Percentiles rank a stretch among this genome's conserved stretches.
phyloP scores from a whole-genome alignment of 805 yeast species.

The Scheffersomyces lignosus region DNA sequence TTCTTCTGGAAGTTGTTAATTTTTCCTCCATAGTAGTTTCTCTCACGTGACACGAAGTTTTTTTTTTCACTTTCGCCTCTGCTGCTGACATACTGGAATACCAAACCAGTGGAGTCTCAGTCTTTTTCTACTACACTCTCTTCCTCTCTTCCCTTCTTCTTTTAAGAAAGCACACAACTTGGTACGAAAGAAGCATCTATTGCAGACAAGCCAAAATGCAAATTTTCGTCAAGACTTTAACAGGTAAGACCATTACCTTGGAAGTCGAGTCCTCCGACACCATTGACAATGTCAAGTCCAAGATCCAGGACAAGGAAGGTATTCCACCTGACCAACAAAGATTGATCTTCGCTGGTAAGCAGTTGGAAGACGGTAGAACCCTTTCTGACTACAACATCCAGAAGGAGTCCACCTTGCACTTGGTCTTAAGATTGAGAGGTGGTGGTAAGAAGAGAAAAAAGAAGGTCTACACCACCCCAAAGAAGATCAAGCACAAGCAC shows the following conservation, averaged over 20 bases:
- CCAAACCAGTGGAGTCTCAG: no score
- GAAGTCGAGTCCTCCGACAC: constrained; percentile 99
- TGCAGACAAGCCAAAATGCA: constrained; percentile 62
- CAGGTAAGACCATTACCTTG: constrained; percentile 98
- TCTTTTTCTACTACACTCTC: no score
- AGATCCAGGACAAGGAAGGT: constrained; percentile 99
- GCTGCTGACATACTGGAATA: no score
- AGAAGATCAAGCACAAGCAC: constrained; percentile 99
- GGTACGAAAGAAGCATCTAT: constrained; percentile 52
- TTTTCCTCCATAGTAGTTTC: no score
- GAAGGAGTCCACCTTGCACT: constrained; percentile 97
- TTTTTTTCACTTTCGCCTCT: no score
- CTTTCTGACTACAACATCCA: constrained; percentile 99
- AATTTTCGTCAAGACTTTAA: constrained; percentile 98
- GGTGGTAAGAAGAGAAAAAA: constrained; percentile 99
- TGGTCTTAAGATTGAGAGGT: constrained; percentile 98
- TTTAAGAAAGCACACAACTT: constrained; percentile 4
- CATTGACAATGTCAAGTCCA: constrained; percentile 97
- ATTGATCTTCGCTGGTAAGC: constrained; percentile 99
- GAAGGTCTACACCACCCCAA: constrained; percentile 99
- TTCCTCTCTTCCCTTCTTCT: not conserved
- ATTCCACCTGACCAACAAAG: constrained; percentile 99
- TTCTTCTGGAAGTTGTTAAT: no score
- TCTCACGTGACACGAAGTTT: no score
- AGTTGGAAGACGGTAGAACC: constrained; percentile 99